Evolutionary conservation across 371 early-diverging fungal genomes (phyloP), one percentile per base, ranked within the genome.

Genomic region (Mortierella sp.): DNA sequence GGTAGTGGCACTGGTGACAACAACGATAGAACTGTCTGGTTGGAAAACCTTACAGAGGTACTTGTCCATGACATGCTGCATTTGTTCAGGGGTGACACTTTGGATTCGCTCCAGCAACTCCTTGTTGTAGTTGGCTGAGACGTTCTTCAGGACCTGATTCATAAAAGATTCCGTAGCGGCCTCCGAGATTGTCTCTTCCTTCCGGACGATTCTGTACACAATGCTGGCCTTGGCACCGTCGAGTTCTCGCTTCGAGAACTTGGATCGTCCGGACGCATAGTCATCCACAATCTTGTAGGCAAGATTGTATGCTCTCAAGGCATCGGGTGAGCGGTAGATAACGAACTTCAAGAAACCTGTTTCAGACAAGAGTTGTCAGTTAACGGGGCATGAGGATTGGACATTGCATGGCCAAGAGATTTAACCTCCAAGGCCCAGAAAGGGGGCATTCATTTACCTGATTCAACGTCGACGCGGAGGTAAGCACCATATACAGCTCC

Each of bases 201-300:
- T 78, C 23, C 81, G 79, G 12, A 89, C 87, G 45, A 88, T 74
- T 59, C 83, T 72, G 64, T 86, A 89, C 52, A 88, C 88, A 7
- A 90, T 86, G 19, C 87, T 84, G 54, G 88, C 88, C 73, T 88
- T 89, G 27, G 90, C 89, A 27, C 87, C 89, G 55, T 89, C 89
- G 7, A 90, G 64, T 8, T 83, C 79, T 46, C 86, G 80, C 26
- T 72, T 71, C 16, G 87, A 85, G 61, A 89, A 86, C n/a, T 81
- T 79, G 72, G 84, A 72, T 78, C 82, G 78, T 43, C 82, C 81
- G 49, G 78, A 78, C 21, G 83, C 82, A 39, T 88, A 71, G 46
- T 87, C 84, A 47, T 84, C 81, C 47, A 88, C 80, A 24, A 87
- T 85, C 51, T 72, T 67, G 60, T 79, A 82, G 19, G 89, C 90